Conservation (phyloP, 1,284 basidiomycete species). For the Mycosarcoma maydis region DNA sequence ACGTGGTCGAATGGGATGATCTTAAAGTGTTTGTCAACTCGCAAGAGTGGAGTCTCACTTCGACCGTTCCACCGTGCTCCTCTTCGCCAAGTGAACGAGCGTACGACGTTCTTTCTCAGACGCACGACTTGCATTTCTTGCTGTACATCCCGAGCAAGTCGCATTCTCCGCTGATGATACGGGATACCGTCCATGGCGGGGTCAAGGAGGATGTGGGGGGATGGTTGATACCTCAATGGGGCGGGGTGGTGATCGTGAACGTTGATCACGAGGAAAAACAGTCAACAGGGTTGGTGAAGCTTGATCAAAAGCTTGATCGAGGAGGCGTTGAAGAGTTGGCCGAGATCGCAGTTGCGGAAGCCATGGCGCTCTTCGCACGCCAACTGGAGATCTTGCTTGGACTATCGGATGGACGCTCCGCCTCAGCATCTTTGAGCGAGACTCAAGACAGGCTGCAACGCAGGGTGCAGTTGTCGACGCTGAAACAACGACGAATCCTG, state of each 20-base stretch:
- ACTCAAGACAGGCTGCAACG: not conserved
- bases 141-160: conserved; percentile 82
- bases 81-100: conserved; percentile 1
- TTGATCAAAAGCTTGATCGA: too few relatives aligned
- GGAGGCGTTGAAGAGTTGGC: conserved; percentile 9
- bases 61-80: conserved; percentile 31
- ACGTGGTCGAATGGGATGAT: conserved; percentile 57
- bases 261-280: not conserved
- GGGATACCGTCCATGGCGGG: conserved; percentile 67
- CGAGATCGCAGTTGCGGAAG: conserved; percentile 69
- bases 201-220: conserved; percentile 65
- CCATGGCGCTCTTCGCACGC: conserved; percentile 78
- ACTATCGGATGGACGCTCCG: too few relatives aligned
- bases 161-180: conserved; percentile 78
- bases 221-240: conserved; percentile 95
- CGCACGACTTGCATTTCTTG: conserved; percentile 85
- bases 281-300: not conserved
- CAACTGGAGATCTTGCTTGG: conserved; percentile 84
- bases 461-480: conserved; percentile 13
- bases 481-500: conserved; percentile 45
- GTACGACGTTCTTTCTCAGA: conserved; percentile 42
- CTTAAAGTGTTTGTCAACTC: conserved; percentile 83
- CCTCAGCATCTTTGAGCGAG: not conserved
- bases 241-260: conserved; percentile 85
- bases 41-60: conserved; percentile 84